phyloP scores from a whole-genome alignment of 2,329 filamentous ascomycete species.

The Colletotrichum sp. region DNA sequence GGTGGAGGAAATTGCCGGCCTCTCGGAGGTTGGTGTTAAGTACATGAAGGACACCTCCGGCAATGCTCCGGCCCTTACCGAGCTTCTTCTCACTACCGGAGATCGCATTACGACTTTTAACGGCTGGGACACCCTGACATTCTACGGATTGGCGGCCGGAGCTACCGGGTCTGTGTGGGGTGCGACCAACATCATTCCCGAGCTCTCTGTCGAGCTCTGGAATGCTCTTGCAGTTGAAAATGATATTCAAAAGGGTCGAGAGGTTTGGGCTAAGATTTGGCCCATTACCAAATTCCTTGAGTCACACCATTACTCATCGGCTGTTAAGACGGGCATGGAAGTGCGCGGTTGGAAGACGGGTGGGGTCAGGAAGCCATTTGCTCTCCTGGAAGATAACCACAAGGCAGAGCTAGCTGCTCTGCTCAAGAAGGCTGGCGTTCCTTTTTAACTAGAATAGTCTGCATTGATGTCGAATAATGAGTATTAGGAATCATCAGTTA shows the following conservation, averaged over 20 bases:
- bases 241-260: slow-evolving; percentile 46
- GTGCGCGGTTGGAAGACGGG: slow-evolving; percentile 49
- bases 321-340: slow-evolving; percentile 56
- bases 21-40: slow-evolving; percentile 50
- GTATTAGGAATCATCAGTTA: background rate
- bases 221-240: slow-evolving; percentile 46
- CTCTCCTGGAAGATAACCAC: slow-evolving; percentile 36
- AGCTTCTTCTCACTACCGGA: slow-evolving; percentile 46
- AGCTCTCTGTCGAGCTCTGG: slow-evolving; percentile 52
- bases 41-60: slow-evolving; percentile 59
- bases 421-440: slow-evolving; percentile 42
- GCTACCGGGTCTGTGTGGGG: slow-evolving; percentile 56
- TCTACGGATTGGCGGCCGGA: slow-evolving; percentile 55
- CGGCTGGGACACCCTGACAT: slow-evolving; percentile 59
- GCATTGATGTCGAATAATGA: background rate
- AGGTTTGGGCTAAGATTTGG: slow-evolving; percentile 53
- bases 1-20: slow-evolving; percentile 44
- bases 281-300: slow-evolving; percentile 57
- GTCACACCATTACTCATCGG: slow-evolving; percentile 49
- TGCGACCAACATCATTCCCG: slow-evolving; percentile 54
- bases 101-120: slow-evolving; percentile 52
- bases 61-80: slow-evolving; percentile 53
- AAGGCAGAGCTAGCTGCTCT: slow-evolving; percentile 38
- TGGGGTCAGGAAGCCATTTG: slow-evolving; percentile 54
- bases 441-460: background rate